phyloP scores from a whole-genome alignment of 75 land plant genomes.

The Pinus albicaulis region DNA sequence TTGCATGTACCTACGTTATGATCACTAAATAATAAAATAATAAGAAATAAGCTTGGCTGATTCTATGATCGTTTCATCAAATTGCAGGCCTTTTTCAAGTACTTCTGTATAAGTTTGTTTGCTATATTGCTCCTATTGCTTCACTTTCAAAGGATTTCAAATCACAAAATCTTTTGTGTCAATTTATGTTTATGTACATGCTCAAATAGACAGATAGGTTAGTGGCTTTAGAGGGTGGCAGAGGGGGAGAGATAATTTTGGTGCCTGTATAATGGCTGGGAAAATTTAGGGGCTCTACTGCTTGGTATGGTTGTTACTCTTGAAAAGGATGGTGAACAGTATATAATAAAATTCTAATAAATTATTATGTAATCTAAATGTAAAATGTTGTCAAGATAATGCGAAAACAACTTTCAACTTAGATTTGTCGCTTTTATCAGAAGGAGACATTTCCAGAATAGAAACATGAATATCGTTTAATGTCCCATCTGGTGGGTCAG shows the following conservation, averaged over 20 bases:
- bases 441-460: not conserved
- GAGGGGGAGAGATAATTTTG: too few relatives aligned
- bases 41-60: not conserved
- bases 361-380: not conserved
- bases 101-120: not conserved
- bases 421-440: too few relatives aligned
- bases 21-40: not conserved
- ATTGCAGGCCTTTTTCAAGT: not conserved
- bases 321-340: not conserved
- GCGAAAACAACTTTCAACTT: not conserved
- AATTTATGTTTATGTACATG: not conserved
- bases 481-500: not conserved
- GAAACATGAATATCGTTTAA: not conserved
- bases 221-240: not conserved
- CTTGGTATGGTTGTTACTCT: not conserved
- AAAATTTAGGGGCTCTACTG: not conserved
- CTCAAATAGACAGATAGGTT: not conserved
- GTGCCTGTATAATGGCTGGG: too few relatives aligned
- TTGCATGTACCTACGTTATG: not conserved
- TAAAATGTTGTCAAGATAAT: not conserved
- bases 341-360: not conserved
- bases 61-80: not conserved
- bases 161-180: not conserved
- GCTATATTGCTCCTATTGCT: too few relatives aligned
- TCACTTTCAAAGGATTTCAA: too few relatives aligned